These are phyloP conservation scores for Cyclotella atomus DNA, from an alignment of 108 stramenopile genomes.

Conservation along the genomic window DNA sequence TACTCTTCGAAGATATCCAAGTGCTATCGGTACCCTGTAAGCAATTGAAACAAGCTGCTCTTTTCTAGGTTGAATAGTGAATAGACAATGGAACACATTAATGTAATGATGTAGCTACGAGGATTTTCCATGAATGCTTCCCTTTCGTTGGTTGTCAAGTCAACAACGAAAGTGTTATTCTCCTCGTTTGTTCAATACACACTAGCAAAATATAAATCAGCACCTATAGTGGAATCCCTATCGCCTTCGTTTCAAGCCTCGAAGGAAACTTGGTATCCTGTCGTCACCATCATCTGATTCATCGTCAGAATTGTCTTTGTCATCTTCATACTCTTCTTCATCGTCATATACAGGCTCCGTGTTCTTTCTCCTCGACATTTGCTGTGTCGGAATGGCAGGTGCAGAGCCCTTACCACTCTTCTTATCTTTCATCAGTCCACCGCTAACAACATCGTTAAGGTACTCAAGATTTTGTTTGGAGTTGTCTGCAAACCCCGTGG, in stretches of 20 bases:
- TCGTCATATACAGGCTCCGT: slow-evolving; percentile 26
- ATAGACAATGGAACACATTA: background rate
- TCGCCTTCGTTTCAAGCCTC: slow-evolving; percentile 42
- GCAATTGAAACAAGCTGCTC: background rate
- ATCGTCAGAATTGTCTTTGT: background rate
- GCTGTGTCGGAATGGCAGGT: background rate
- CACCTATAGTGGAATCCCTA: background rate
- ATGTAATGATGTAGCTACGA: background rate
- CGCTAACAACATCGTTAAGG: slow-evolving; percentile 45
- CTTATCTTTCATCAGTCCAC: slow-evolving; percentile 14
- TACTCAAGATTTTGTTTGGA: slow-evolving; percentile 36
- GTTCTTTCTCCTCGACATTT: background rate
- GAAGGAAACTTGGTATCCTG: slow-evolving; percentile 41
- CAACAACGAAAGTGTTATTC: slow-evolving; percentile 4
- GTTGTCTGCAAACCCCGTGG: slow-evolving; percentile 56
- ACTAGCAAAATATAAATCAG: background rate
- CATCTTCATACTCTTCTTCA: slow-evolving; percentile 10
- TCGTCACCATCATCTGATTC: slow-evolving; percentile 11
- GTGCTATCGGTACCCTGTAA: background rate
- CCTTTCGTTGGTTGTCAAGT: background rate
- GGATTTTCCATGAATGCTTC: background rate
- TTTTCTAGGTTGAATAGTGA: background rate
- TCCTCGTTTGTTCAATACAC: background rate
- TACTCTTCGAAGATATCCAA: background rate
- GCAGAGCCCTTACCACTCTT: background rate